Conservation (phyloP, 2,329 filamentous ascomycete genomes). For the Clonostachys rhizophaga region DNA sequence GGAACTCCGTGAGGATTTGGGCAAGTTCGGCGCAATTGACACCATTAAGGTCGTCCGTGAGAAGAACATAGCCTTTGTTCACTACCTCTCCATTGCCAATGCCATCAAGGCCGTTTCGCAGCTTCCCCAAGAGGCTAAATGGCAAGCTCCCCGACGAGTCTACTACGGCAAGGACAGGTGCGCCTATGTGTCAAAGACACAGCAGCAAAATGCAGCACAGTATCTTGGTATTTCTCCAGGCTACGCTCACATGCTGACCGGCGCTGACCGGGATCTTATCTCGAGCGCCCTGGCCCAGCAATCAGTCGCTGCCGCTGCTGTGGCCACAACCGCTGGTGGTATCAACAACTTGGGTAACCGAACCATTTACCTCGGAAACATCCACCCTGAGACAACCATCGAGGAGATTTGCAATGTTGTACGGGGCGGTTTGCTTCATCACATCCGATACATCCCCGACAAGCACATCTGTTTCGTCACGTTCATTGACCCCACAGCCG, state of each 20-base stretch:
- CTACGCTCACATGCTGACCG: conserved; percentile 93
- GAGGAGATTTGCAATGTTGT: conserved; percentile 99
- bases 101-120: conserved; percentile 98
- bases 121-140: conserved; percentile 92
- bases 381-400: conserved; percentile 97
- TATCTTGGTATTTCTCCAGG: conserved; percentile 96
- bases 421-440: conserved; percentile 88
- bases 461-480: conserved; percentile 99
- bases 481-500: conserved; percentile 97
- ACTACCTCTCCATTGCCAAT: conserved; percentile 95
- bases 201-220: conserved; percentile 98
- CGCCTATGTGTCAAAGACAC: conserved; percentile 98
- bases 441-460: conserved; percentile 98
- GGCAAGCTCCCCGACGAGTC: conserved; percentile 91
- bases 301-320: conserved; percentile 92
- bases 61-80: conserved; percentile 96
- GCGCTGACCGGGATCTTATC: conserved; percentile 92
- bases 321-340: conserved; percentile 92
- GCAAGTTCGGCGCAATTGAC: conserved; percentile 94
- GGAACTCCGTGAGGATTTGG: conserved; percentile 88
- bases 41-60: conserved; percentile 97
- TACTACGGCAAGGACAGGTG: conserved; percentile 99
- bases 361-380: conserved; percentile 97
- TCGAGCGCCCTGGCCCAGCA: conserved; percentile 95
- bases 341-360: conserved; percentile 97